Conservation (phyloP, 1,139 yeast species). For the Yamadazyma diospyri region DNA sequence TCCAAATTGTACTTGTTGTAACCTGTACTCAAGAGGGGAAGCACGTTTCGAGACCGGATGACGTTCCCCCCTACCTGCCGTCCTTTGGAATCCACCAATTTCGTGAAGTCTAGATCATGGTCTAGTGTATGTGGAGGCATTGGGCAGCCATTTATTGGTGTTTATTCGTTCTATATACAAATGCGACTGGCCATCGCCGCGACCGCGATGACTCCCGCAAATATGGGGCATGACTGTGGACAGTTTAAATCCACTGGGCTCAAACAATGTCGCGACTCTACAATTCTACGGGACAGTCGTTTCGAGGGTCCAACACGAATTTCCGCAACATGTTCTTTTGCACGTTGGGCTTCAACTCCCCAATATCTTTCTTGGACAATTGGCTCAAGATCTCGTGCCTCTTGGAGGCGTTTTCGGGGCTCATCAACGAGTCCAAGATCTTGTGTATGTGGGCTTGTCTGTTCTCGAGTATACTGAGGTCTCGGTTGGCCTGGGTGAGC, state of each 20-base stretch:
- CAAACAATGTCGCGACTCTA: neutral
- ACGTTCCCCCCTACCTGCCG: conserved; percentile 7
- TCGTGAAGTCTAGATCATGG: too few species aligned
- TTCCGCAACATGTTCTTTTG: conserved; percentile 42
- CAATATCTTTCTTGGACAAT: conserved; percentile 23
- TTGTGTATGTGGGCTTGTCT: conserved; percentile 27
- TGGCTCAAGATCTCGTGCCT: conserved; percentile 25
- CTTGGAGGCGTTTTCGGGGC: conserved; percentile 23
- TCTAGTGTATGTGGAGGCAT: too few species aligned
- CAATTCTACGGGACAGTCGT: conserved; percentile 32
- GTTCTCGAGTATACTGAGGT: conserved; percentile 24
- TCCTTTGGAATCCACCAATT: conserved; percentile 11
- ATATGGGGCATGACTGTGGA: conserved; percentile 1
- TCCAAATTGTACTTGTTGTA: conserved; percentile 12
- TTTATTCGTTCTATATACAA: conserved; percentile 6
- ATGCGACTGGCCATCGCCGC: conserved; percentile 7
- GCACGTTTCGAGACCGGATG: conserved; percentile 8
- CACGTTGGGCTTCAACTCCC: conserved; percentile 23
- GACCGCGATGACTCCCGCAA: neutral
- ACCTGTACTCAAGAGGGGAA: conserved; percentile 12
- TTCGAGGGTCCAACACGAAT: conserved; percentile 34
- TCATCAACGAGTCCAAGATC: conserved; percentile 33
- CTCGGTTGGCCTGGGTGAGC: conserved; percentile 22
- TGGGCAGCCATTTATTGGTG: conserved; percentile 5
- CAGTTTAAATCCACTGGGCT: too few species aligned